phyloP scores from a whole-genome alignment of 345 rosid species.

The Eutrema japonicum region DNA sequence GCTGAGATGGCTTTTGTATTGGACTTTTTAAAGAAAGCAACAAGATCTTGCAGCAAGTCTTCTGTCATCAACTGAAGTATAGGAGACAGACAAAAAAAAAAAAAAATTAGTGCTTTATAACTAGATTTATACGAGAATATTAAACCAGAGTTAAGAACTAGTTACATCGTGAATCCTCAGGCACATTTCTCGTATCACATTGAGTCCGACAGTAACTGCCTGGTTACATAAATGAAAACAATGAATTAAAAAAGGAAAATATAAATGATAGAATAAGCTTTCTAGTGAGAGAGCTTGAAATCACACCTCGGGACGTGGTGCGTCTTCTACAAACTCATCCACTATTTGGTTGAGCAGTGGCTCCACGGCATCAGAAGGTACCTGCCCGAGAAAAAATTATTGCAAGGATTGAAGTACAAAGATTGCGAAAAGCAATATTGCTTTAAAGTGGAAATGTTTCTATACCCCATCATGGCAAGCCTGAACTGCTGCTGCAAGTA shows the following conservation, averaged over 20 bases:
- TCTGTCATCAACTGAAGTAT: slow-evolving; percentile 85
- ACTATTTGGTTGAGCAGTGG: slow-evolving; percentile 91
- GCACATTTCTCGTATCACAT: slow-evolving; percentile 91
- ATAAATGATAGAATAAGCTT: not conserved
- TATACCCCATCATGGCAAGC: slow-evolving; percentile 96
- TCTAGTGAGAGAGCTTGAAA: slow-evolving; percentile 29
- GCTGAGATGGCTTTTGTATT: slow-evolving; percentile 86
- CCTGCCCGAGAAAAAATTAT: slow-evolving; percentile 49
- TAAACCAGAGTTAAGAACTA: slow-evolving; percentile 15
- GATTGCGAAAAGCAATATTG: not conserved
- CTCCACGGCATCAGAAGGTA: slow-evolving; percentile 98
- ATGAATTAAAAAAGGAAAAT: not conserved
- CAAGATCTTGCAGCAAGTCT: slow-evolving; percentile 95
- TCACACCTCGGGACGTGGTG: slow-evolving; percentile 85
- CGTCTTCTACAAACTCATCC: slow-evolving; percentile 89
- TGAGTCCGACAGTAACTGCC: slow-evolving; percentile 93
- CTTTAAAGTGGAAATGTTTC: slow-evolving; percentile 31
- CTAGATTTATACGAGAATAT: not conserved
- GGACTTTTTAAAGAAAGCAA: slow-evolving; percentile 44
- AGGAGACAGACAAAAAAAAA: slow-evolving; percentile 18
- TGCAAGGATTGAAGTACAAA: not conserved
- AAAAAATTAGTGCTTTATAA: not conserved
- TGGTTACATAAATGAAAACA: slow-evolving; percentile 40
- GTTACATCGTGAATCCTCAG: slow-evolving; percentile 88
- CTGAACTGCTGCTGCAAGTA: slow-evolving; percentile 97